Evolutionary conservation across 1,284 basidiomycete genomes (phyloP), one percentile per base, ranked within the genome.

Genomic region (Phlebopus sp.): DNA sequence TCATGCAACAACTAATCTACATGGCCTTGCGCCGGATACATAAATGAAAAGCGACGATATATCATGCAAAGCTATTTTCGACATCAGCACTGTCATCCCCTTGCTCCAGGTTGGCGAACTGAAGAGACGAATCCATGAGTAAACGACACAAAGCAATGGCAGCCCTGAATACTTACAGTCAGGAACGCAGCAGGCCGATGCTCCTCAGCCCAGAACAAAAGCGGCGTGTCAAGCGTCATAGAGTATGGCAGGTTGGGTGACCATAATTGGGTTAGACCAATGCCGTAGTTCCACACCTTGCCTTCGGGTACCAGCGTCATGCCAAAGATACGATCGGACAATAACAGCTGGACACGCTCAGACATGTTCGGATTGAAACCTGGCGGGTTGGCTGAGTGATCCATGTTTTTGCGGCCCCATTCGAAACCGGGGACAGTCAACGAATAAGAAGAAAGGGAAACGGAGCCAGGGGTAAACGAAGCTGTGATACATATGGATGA

Each of bases 321-420:
- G 30, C 90, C 92, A 13, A 95, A 76, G 54, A 97, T 86, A 53
- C 93, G 88, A 68, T 99, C 97, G 18, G 92, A 97, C 17, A 99
- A 76, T 52, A 99, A 75, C 35, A 99, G 76, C 69, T 99, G 97
- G 21, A 97, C 94, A 29, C 92, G 84, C 67, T 97, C 95, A 2
- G 94, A 95, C 96, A 98, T 98, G 57, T 90, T 92, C 21, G 94
- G 89, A 67, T 96, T 97, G 77, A 96, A 99, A 37, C 94, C 93
- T 4, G 83, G 75, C 58, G 92, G 88, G 58, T 92, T 92, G 40
- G 86, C 79, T n/a, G 89, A 88, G 37, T 79, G 88, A 62, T 93
- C 92, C 55, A 77, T 69, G 60, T 94, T 94, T 75, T 98, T 98
- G 55, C 97, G 78, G 37, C 96, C 96, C 96, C 96, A 99, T 66